Conservation (phyloP, 257 asterid species). For the Hygrophila difformis region DNA sequence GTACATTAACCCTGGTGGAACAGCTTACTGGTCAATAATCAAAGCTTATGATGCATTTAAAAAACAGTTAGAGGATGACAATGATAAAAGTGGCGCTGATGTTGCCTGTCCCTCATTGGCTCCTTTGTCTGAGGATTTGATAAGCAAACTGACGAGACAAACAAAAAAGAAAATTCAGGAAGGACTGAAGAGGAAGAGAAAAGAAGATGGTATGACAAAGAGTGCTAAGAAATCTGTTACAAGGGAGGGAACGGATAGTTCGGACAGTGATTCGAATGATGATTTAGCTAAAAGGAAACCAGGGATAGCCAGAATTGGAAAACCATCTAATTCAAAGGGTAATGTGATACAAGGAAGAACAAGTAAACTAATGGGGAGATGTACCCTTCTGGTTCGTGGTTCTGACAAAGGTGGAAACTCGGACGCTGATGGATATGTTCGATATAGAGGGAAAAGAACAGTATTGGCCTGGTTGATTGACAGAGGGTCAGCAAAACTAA, state of each 20-base stretch:
- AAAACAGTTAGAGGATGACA: slow-evolving; percentile 51
- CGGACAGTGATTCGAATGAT: slow-evolving; percentile 40
- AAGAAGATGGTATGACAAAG: slow-evolving; percentile 30
- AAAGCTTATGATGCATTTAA: slow-evolving; percentile 94
- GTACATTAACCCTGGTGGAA: slow-evolving; percentile 79
- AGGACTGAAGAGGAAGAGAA: slow-evolving; percentile 62
- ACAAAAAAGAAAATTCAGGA: slow-evolving; percentile 71
- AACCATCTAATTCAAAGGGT: slow-evolving; percentile 26
- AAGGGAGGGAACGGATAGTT: slow-evolving; percentile 31
- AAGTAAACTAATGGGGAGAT: slow-evolving; percentile 57
- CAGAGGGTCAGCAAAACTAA: slow-evolving; percentile 49
- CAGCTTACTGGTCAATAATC: slow-evolving; percentile 92
- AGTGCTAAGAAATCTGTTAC: slow-evolving; percentile 25
- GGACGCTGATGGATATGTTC: slow-evolving; percentile 63
- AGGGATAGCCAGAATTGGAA: slow-evolving; percentile 29
- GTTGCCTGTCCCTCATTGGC: slow-evolving; percentile 41
- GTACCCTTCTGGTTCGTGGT: slow-evolving; percentile 74
- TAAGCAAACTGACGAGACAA: slow-evolving; percentile 78
- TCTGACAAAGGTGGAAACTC: slow-evolving; percentile 49
- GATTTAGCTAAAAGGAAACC: slow-evolving; percentile 29
- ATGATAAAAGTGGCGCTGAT: slow-evolving; percentile 26
- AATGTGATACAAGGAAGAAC: slow-evolving; percentile 45
- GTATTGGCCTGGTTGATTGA: slow-evolving; percentile 85
- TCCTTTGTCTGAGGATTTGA: slow-evolving; percentile 65
- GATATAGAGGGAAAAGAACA: slow-evolving; percentile 80